Evolutionary conservation across 495 filamentous ascomycete species (phyloP).

Genomic region (Parathielavia hyrcaniae): DNA sequence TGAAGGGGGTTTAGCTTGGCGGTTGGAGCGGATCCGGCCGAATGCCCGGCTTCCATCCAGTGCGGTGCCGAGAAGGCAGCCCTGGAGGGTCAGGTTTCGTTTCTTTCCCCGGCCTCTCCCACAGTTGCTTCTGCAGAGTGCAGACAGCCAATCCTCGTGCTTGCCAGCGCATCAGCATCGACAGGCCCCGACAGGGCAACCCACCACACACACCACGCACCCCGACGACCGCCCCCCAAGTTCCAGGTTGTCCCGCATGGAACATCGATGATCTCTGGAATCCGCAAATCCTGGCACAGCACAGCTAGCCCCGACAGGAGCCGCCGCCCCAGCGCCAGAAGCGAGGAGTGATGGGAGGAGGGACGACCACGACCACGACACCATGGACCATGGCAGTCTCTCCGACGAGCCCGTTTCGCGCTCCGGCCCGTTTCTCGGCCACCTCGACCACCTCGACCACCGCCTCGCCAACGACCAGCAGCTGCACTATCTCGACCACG

Average conservation of each 20-base stretch:
- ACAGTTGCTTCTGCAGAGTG: conserved; percentile 2
- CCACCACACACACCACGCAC: neutral
- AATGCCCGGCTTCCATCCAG: neutral
- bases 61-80: neutral
- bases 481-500: conserved; percentile 10
- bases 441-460: conserved; percentile 26
- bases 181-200: conserved; percentile 32
- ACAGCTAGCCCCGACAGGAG: conserved; percentile 9
- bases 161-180: conserved; percentile 36
- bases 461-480: conserved; percentile 15
- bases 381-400: conserved; percentile 36
- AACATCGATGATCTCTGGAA: conserved; percentile 26
- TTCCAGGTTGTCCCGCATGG: conserved; percentile 27
- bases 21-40: neutral
- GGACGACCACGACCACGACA: conserved; percentile 15
- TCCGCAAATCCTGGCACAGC: conserved; percentile 23
- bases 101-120: conserved; percentile 12
- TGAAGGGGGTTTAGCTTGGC: conserved; percentile 4
- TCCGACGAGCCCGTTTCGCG: conserved; percentile 29
- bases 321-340: conserved; percentile 1
- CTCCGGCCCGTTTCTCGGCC: conserved; percentile 25
- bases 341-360: conserved; percentile 25
- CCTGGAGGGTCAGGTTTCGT: neutral
- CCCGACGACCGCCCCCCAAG: neutral
- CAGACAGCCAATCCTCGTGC: conserved; percentile 30